phyloP scores from a whole-genome alignment of 495 filamentous ascomycete species.

The Aspergillus affinis region DNA sequence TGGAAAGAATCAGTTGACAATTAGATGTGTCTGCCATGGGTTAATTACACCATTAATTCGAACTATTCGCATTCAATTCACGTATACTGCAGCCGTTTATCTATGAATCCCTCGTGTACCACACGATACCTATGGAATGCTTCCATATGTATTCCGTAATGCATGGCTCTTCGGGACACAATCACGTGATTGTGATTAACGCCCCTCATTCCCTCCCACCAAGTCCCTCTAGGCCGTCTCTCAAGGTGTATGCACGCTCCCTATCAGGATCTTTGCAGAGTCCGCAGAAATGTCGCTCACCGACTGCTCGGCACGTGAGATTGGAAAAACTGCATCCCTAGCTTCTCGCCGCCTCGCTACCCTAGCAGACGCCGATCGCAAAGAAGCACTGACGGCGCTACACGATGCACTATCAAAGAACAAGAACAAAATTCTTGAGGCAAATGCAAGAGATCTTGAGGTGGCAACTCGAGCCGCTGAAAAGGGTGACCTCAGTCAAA shows the following conservation, averaged over 20 bases:
- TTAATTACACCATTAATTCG: too few species aligned
- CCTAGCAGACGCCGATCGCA: conserved; percentile 63
- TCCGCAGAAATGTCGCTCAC: conserved; percentile 65
- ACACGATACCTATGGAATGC: too few species aligned
- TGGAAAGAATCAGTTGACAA: too few species aligned
- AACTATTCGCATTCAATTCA: too few species aligned
- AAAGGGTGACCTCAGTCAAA: conserved; percentile 73
- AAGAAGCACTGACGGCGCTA: conserved; percentile 80
- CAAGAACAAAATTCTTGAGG: conserved; percentile 73
- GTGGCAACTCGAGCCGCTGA: conserved; percentile 69
- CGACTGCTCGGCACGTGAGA: conserved; percentile 64
- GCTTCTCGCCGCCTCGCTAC: conserved; percentile 70
- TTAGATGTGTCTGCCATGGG: too few species aligned
- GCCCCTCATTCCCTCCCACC: not conserved
- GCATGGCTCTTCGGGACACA: too few species aligned
- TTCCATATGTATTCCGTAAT: too few species aligned
- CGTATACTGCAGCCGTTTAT: too few species aligned
- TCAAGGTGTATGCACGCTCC: too few species aligned
- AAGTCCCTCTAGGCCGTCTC: not conserved
- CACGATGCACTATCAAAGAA: conserved; percentile 67
- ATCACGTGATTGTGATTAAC: too few species aligned
- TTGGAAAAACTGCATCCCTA: conserved; percentile 66
- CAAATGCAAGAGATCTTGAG: conserved; percentile 80
- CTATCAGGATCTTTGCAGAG: not conserved
- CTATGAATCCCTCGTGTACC: too few species aligned